These are phyloP conservation scores for Zoysia pacifica DNA, from an alignment of 176 grass and related monocot genomes.

Conservation along the genomic window DNA sequence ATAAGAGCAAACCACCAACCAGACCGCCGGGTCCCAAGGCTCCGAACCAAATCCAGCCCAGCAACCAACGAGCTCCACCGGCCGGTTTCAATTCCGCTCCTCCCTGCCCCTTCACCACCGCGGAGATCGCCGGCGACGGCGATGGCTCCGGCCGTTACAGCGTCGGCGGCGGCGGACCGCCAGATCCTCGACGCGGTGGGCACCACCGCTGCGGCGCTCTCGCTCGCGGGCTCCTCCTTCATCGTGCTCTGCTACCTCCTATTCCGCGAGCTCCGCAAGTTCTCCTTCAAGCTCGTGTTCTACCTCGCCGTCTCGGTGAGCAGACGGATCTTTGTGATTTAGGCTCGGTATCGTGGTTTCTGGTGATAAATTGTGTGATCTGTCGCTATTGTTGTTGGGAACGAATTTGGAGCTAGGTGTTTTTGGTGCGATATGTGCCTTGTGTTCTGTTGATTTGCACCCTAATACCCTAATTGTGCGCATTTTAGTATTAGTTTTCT, in stretches of 20 bases:
- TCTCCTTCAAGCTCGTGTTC: constrained; percentile 98
- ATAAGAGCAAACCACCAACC: no score
- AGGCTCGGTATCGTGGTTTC: neutral
- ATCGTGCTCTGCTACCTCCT: constrained; percentile 95
- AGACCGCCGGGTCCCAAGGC: neutral
- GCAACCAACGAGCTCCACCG: constrained; percentile 12
- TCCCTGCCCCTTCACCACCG: neutral
- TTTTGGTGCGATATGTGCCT: constrained; percentile 22
- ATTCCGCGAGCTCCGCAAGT: constrained; percentile 97
- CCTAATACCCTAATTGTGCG: neutral
- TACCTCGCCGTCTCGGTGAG: constrained; percentile 85
- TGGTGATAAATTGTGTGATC: constrained; percentile 3
- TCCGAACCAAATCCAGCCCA: constrained; percentile 38
- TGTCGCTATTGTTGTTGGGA: neutral
- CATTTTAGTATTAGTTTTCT: neutral
- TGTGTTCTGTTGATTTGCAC: neutral
- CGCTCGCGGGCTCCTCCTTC: constrained; percentile 81
- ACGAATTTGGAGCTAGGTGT: constrained; percentile 4
- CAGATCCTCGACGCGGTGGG: constrained; percentile 57
- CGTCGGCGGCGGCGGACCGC: constrained; percentile 41
- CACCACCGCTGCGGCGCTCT: constrained; percentile 66
- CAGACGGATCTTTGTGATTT: neutral
- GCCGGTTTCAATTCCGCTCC: constrained; percentile 8
- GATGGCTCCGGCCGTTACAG: constrained; percentile 33
- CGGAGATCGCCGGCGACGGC: constrained; percentile 44